phyloP scores from a whole-genome alignment of 73 alveolate genomes.

The Paramecium sonneborni region DNA sequence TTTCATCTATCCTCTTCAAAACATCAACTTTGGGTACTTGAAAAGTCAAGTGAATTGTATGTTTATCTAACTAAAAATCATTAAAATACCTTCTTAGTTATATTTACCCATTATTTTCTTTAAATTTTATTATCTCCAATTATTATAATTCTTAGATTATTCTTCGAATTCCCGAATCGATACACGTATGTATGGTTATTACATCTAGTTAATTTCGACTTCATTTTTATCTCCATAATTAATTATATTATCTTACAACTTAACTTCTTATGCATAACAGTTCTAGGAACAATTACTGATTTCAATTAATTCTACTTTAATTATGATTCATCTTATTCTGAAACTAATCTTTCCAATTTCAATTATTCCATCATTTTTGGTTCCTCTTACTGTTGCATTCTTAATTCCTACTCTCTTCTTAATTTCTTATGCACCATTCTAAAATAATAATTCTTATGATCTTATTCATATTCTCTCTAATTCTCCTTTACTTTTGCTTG shows the following conservation, averaged over 20 bases:
- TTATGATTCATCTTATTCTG: background rate
- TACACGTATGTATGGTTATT: background rate
- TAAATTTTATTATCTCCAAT: conserved; percentile 34
- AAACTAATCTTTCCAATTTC: background rate
- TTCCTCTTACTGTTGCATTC: background rate
- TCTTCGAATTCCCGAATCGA: background rate
- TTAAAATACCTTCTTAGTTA: background rate
- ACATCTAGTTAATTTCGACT: background rate
- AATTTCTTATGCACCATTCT: background rate
- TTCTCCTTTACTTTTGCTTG: background rate
- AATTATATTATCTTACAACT: background rate
- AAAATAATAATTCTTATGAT: background rate
- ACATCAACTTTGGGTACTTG: background rate
- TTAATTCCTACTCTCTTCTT: background rate
- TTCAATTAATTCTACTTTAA: background rate
- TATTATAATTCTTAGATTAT: background rate
- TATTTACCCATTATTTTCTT: background rate
- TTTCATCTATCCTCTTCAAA: background rate
- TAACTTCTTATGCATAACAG: background rate
- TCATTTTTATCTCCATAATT: background rate
- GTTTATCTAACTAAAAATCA: background rate
- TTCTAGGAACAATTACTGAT: background rate
- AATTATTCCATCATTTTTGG: background rate
- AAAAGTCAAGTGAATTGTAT: background rate
- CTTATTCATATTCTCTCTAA: background rate